phyloP scores from a whole-genome alignment of 257 asterid genomes.

The Solanum sejunctum region DNA sequence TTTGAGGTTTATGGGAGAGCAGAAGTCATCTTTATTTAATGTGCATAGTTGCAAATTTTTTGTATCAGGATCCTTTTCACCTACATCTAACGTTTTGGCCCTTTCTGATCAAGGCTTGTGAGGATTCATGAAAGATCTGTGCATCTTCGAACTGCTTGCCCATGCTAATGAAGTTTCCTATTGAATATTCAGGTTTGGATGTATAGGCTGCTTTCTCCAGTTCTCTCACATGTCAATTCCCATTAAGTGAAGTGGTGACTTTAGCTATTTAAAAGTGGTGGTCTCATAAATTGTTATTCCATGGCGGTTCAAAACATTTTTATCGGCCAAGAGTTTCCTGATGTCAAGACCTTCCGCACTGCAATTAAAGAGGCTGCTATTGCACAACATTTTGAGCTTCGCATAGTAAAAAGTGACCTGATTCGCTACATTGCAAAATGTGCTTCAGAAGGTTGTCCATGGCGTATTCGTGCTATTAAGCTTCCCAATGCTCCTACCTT shows the following conservation, averaged over 20 bases:
- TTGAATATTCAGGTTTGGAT: neutral
- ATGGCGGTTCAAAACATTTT: slow-evolving; percentile 45
- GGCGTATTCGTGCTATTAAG: slow-evolving; percentile 83
- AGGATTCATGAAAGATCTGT: neutral
- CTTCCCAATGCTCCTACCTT: slow-evolving; percentile 60
- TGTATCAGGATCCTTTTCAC: neutral
- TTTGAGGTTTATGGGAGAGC: neutral
- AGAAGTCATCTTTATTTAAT: neutral
- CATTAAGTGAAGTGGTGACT: neutral
- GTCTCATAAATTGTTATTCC: neutral
- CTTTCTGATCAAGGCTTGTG: neutral
- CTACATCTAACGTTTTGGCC: neutral
- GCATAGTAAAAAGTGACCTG: slow-evolving; percentile 58
- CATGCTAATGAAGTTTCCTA: neutral
- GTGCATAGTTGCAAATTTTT: neutral
- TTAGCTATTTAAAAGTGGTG: neutral
- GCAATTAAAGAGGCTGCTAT: slow-evolving; percentile 76
- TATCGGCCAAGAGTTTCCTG: slow-evolving; percentile 66
- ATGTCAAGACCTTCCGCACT: slow-evolving; percentile 58
- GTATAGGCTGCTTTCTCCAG: neutral
- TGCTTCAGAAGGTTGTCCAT: slow-evolving; percentile 66
- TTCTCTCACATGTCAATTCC: neutral
- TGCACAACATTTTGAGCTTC: slow-evolving; percentile 74
- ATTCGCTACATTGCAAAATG: slow-evolving; percentile 67
- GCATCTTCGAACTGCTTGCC: neutral